Evolutionary conservation across 140 eudicot species (phyloP).

Genomic region (Senecio squalidus): DNA sequence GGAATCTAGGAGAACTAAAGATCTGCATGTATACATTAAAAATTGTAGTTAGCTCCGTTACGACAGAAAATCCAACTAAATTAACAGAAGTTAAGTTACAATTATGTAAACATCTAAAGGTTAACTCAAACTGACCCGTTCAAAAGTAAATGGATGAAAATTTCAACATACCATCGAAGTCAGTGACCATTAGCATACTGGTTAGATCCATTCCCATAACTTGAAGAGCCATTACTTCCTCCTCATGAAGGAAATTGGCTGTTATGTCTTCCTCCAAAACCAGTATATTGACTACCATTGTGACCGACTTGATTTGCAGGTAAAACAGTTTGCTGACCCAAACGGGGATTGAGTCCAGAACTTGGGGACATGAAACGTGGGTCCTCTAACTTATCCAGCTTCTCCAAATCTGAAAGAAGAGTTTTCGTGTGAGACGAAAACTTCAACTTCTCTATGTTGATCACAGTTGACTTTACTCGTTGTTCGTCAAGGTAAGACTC

Average conservation of each 20-base stretch:
- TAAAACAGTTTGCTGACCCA: slow-evolving; percentile 6
- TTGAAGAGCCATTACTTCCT: not conserved
- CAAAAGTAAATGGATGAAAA: too few species aligned
- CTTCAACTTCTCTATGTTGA: slow-evolving; percentile 57
- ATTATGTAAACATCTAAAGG: too few species aligned
- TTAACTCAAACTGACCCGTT: too few species aligned
- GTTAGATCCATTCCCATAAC: too few species aligned
- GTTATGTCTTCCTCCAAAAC: not conserved
- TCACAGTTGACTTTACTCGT: slow-evolving; percentile 58
- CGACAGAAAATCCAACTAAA: too few species aligned
- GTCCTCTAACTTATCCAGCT: slow-evolving; percentile 28
- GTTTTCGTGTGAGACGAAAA: slow-evolving; percentile 38
- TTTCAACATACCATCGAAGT: too few species aligned
- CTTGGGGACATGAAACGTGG: slow-evolving; percentile 24
- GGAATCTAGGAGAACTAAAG: too few species aligned
- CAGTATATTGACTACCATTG: not conserved
- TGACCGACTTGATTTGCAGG: not conserved
- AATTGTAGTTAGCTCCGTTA: too few species aligned
- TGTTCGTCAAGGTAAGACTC: slow-evolving; percentile 68
- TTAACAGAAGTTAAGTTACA: too few species aligned
- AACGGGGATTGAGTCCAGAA: slow-evolving; percentile 19
- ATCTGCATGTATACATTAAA: too few species aligned
- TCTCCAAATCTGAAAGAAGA: slow-evolving; percentile 36
- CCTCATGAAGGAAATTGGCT: not conserved
- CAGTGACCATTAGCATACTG: not conserved